Evolutionary conservation across 371 early-diverging fungal species (phyloP).

Genomic region (Aphelidium insulamus): DNA sequence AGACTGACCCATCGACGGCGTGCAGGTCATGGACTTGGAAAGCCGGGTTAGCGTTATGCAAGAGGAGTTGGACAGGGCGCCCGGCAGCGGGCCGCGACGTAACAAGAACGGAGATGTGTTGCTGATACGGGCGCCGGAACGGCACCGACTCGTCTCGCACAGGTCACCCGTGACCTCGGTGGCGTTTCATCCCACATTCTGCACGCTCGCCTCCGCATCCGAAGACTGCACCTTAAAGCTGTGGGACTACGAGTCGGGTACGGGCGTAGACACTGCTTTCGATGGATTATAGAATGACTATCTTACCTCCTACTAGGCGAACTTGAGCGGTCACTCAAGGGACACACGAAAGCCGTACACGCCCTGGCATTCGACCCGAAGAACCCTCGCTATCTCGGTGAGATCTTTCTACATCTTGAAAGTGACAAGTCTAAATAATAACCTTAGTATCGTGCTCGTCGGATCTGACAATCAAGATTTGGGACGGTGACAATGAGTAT

Average conservation of each 20-base stretch:
- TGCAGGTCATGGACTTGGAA: conserved; percentile 73
- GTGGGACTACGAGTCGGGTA: conserved; percentile 74
- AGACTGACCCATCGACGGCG: not conserved
- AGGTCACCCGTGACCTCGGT: conserved; percentile 57
- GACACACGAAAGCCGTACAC: conserved; percentile 80
- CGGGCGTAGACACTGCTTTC: too few relatives aligned
- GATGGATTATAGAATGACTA: not conserved
- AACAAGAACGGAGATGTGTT: conserved; percentile 14
- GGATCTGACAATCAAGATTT: conserved; percentile 69
- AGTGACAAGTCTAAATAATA: not conserved
- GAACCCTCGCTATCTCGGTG: conserved; percentile 44
- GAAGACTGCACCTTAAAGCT: conserved; percentile 78
- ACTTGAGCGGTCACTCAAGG: conserved; percentile 69
- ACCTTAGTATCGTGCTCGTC: conserved; percentile 58
- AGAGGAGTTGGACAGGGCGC: conserved; percentile 43
- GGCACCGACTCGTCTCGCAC: conserved; percentile 46
- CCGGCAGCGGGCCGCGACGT: conserved; percentile 33
- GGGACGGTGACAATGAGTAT: conserved; percentile 70
- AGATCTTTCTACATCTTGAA: not conserved
- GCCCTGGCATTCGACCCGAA: conserved; percentile 57
- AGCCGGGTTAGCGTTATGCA: conserved; percentile 43
- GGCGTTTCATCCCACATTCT: conserved; percentile 66
- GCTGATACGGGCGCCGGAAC: conserved; percentile 63
- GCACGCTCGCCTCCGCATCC: conserved; percentile 58
- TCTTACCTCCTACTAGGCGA: conserved; percentile 37